These are phyloP conservation scores for Striga hermonthica DNA, from an alignment of 305 asterid species.

Conservation along the genomic window DNA sequence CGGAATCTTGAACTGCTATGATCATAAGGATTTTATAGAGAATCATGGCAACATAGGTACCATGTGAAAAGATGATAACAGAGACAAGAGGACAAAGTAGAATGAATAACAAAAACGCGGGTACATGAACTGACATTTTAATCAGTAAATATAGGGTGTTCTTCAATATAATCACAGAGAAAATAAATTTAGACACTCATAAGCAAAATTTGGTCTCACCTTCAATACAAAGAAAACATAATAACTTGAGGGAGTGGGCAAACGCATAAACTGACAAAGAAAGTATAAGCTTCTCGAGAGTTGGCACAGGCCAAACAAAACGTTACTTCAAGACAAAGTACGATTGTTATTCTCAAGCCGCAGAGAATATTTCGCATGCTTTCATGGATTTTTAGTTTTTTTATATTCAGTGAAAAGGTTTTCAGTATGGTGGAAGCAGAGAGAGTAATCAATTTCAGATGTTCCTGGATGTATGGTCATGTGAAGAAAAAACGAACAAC, in stretches of 20 bases:
- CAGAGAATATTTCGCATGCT: neutral
- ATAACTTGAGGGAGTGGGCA: neutral
- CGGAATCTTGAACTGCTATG: constrained; percentile 14
- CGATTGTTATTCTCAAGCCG: constrained; percentile 10
- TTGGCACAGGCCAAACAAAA: constrained; percentile 6
- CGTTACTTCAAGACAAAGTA: neutral
- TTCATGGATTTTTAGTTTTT: neutral
- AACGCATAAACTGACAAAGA: neutral
- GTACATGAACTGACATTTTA: constrained; percentile 10
- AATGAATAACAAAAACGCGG: neutral
- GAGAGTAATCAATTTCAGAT: constrained; percentile 5
- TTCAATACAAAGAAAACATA: constrained; percentile 17
- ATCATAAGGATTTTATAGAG: neutral
- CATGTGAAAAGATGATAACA: constrained; percentile 1
- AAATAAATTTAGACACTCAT: constrained; percentile 9
- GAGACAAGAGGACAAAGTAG: neutral
- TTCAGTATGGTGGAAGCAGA: neutral
- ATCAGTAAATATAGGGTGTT: neutral
- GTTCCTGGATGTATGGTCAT: neutral
- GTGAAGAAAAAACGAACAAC: neutral
- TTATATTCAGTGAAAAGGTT: neutral
- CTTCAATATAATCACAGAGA: constrained; percentile 17
- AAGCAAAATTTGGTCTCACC: constrained; percentile 6
- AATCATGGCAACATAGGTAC: constrained; percentile 23
- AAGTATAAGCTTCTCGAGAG: neutral